Evolutionary conservation across 306 rosid species (phyloP).

Genomic region (Cicer judaicum): DNA sequence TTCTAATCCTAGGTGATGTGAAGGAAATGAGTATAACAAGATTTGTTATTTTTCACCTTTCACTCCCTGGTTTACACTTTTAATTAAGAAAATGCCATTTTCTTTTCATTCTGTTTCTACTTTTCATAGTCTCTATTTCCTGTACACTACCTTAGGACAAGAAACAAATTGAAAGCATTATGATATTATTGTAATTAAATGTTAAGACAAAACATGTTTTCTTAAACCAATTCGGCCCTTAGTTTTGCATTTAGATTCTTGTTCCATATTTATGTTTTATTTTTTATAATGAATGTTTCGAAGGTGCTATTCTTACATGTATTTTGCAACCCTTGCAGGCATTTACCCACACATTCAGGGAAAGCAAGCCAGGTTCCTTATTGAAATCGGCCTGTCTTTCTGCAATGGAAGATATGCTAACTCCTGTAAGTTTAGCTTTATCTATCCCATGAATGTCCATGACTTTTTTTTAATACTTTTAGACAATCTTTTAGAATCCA

Average conservation of each 20-base stretch:
- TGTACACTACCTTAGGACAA: neutral
- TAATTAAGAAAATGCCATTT: no score
- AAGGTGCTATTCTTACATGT: slow-evolving; percentile 32
- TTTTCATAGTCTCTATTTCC: neutral
- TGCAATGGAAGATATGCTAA: slow-evolving; percentile 69
- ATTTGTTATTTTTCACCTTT: no score
- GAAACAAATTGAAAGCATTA: neutral
- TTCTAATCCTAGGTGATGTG: neutral
- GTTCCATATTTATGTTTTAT: slow-evolving; percentile 2
- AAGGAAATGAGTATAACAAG: neutral
- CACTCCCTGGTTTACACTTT: no score
- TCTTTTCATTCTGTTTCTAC: no score
- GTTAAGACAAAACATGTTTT: neutral
- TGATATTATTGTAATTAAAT: neutral
- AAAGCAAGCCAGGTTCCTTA: slow-evolving; percentile 73
- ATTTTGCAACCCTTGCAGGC: slow-evolving; percentile 61
- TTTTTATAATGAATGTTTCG: slow-evolving; percentile 6
- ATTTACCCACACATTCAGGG: slow-evolving; percentile 73
- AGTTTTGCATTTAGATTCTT: neutral
- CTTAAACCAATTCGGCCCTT: neutral
- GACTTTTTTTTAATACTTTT: slow-evolving; percentile 22
- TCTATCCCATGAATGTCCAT: slow-evolving; percentile 10
- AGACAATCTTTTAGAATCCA: slow-evolving; percentile 29
- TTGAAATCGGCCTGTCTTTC: slow-evolving; percentile 76
- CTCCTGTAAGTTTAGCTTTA: slow-evolving; percentile 66